A percentile compares a stretch with the other conserved stretches of the same genome.
Conservation (phyloP, 2,329 filamentous ascomycete species). For the Apiospora kogelbergensis region DNA sequence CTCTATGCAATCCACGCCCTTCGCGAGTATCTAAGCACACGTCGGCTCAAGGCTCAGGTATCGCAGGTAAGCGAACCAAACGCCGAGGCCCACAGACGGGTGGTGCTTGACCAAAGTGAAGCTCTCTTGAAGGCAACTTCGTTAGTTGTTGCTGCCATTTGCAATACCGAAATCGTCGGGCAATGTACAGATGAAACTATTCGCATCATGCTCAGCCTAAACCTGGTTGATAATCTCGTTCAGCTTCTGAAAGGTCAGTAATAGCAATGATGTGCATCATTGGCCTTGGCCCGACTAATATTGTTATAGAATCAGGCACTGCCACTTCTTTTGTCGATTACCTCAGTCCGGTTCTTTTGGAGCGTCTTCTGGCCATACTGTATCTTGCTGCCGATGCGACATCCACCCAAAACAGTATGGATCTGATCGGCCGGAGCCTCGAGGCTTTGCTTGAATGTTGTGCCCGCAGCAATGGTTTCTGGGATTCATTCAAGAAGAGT, state of each 20-base stretch:
- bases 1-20: slow-evolving; percentile 73
- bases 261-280: not conserved
- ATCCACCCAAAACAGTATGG: slow-evolving; percentile 26
- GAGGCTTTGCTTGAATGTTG: slow-evolving; percentile 42
- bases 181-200: slow-evolving; percentile 42
- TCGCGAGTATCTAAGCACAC: slow-evolving; percentile 56
- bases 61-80: slow-evolving; percentile 25
- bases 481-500: slow-evolving; percentile 36
- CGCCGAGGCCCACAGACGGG: slow-evolving; percentile 21
- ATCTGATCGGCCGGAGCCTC: slow-evolving; percentile 36
- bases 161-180: slow-evolving; percentile 53
- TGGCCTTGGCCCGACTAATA: not conserved
- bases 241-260: slow-evolving; percentile 53
- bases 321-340: slow-evolving; percentile 19
- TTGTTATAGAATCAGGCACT: slow-evolving; percentile 23
- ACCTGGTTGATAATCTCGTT: slow-evolving; percentile 58
- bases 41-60: slow-evolving; percentile 26
- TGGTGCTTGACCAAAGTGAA: slow-evolving; percentile 29
- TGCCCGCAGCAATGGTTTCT: slow-evolving; percentile 37
- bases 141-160: slow-evolving; percentile 61
- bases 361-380: slow-evolving; percentile 26
- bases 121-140: slow-evolving; percentile 46
- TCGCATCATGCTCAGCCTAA: slow-evolving; percentile 49
- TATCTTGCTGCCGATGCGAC: slow-evolving; percentile 18
- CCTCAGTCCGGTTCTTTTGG: slow-evolving; percentile 23